These are phyloP conservation scores for Monascus ruber DNA, from an alignment of 2,329 filamentous ascomycete species.

Conservation along the genomic window DNA sequence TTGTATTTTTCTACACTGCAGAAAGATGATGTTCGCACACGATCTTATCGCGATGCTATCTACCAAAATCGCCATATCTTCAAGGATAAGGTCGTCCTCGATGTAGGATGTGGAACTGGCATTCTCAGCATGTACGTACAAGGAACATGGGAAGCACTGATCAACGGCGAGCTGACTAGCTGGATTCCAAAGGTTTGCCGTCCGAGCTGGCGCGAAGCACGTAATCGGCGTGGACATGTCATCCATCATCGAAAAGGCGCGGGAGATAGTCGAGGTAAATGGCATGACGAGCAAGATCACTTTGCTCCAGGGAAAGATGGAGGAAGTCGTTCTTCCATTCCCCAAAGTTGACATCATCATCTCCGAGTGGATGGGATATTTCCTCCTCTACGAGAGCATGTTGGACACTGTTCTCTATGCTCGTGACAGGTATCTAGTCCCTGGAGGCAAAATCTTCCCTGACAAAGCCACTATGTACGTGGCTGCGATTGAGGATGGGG, in stretches of 20 bases:
- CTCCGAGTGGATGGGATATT: conserved; percentile 99
- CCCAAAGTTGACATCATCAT: conserved; percentile 99
- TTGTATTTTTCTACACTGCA: conserved; percentile 23
- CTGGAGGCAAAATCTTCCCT: conserved; percentile 89
- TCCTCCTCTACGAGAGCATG: conserved; percentile 98
- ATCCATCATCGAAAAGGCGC: conserved; percentile 97
- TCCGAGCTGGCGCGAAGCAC: conserved; percentile 91
- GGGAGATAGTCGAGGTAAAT: conserved; percentile 85
- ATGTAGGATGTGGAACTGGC: conserved; percentile 93
- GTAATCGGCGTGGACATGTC: conserved; percentile 99
- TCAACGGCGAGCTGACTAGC: conserved; percentile 7
- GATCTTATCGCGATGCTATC: conserved; percentile 94
- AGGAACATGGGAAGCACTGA: background rate
- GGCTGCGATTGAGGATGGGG: conserved; percentile 93
- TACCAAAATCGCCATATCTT: conserved; percentile 92
- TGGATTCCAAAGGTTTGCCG: conserved; percentile 65
- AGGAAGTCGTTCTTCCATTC: conserved; percentile 87
- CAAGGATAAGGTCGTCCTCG: conserved; percentile 86
- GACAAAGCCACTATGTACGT: conserved; percentile 98
- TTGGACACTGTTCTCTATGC: conserved; percentile 96
- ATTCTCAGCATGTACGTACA: conserved; percentile 85
- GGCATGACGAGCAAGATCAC: conserved; percentile 94
- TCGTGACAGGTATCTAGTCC: conserved; percentile 77
- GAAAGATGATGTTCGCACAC: conserved; percentile 97
- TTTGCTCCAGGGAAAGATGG: conserved; percentile 98